Evolutionary conservation across 2,329 filamentous ascomycete genomes (phyloP).

Genomic region (Fusarium luffae): DNA sequence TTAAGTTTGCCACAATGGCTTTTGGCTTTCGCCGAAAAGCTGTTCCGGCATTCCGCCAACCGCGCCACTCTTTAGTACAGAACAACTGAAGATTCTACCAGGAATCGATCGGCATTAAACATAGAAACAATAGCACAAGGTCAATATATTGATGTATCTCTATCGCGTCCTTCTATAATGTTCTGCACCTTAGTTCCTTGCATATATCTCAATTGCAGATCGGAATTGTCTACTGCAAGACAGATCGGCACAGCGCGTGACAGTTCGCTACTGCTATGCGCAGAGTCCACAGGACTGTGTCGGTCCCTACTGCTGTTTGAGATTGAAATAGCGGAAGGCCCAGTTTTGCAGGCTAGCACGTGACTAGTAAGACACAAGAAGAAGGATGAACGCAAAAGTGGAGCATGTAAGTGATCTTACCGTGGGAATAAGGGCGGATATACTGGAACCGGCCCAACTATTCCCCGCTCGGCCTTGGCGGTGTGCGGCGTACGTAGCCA

Average conservation of each 20-base stretch:
- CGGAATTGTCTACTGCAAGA: background rate
- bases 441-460: too few relatives aligned
- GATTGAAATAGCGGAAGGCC: too few relatives aligned
- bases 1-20: background rate
- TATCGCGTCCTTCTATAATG: background rate
- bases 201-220: background rate
- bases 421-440: too few relatives aligned
- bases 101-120: background rate
- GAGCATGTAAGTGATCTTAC: too few relatives aligned
- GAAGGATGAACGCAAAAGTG: too few relatives aligned
- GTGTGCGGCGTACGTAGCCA: too few relatives aligned
- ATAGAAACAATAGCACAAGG: background rate
- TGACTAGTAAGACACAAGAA: too few relatives aligned
- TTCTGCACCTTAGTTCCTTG: background rate
- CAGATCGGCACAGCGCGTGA: background rate
- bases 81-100: background rate
- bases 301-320: too few relatives aligned
- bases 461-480: too few relatives aligned
- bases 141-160: background rate
- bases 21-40: background rate
- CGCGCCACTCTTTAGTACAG: background rate
- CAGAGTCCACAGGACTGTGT: background rate
- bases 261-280: background rate
- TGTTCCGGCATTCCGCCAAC: background rate
- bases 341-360: too few relatives aligned